Conservation (phyloP, 768 basidiomycete species). For the Trametes gibbosa region DNA sequence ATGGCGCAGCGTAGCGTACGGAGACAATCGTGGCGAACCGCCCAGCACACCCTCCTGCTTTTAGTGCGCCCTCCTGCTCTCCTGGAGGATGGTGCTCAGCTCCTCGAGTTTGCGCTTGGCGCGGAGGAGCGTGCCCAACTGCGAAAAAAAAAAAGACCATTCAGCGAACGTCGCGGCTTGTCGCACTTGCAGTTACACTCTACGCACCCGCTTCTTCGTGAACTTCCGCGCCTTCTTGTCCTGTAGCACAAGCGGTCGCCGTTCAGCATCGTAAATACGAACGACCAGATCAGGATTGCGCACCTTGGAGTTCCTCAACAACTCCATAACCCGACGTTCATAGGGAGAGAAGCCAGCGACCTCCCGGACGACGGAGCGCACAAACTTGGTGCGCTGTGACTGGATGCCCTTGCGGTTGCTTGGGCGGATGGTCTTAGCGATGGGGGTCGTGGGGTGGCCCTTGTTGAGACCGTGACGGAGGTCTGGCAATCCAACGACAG, state of each 20-base stretch:
- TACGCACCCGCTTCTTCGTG: constrained; percentile 97
- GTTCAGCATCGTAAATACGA: not conserved
- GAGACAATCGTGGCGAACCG: constrained; percentile 5
- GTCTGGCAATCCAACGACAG: constrained; percentile 45
- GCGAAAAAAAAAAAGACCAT: constrained; percentile 9
- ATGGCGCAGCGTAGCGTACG: constrained; percentile 10
- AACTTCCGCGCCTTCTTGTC: constrained; percentile 99
- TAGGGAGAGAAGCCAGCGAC: constrained; percentile 97
- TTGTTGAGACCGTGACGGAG: constrained; percentile 82
- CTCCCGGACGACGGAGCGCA: constrained; percentile 91
- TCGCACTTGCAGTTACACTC: not conserved
- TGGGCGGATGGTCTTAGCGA: constrained; percentile 72
- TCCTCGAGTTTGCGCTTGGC: constrained; percentile 99
- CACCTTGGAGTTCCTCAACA: constrained; percentile 97
- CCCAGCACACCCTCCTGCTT: constrained; percentile 11
- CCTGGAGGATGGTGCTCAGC: constrained; percentile 86
- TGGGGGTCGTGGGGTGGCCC: constrained; percentile 85
- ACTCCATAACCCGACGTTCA: constrained; percentile 96
- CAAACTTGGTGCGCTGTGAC: constrained; percentile 90
- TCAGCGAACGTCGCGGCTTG: not conserved
- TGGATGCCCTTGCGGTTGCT: constrained; percentile 90
- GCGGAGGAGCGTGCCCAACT: constrained; percentile 97
- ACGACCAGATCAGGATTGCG: constrained; percentile 29
- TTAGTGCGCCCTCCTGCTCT: constrained; percentile 76
- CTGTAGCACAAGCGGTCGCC: constrained; percentile 36